Evolutionary conservation across 306 rosid species (phyloP).

Genomic region (Quercus agrifolia): DNA sequence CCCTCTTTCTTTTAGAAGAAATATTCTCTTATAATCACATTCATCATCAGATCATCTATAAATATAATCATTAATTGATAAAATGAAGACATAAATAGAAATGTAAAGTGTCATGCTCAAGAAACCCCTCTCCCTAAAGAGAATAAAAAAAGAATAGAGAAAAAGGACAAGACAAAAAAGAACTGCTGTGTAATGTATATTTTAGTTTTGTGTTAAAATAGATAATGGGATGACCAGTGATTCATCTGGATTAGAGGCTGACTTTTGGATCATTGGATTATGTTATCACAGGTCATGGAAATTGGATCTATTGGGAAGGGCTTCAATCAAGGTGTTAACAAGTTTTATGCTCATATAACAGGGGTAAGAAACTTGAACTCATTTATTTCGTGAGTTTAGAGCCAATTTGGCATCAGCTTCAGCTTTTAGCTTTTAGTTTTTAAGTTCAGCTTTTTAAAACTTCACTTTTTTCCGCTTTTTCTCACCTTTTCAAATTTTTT

Average conservation of each 20-base stretch:
- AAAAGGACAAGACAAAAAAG: too few relatives aligned
- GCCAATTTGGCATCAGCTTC: too few relatives aligned
- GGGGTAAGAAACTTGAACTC: slow-evolving; percentile 56
- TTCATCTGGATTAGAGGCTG: slow-evolving; percentile 7
- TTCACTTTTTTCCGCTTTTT: too few relatives aligned
- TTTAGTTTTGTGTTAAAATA: not conserved
- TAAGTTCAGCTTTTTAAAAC: too few relatives aligned
- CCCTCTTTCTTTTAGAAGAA: not conserved
- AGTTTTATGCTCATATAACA: slow-evolving; percentile 60
- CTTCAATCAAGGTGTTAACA: slow-evolving; percentile 49
- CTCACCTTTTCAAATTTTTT: too few relatives aligned
- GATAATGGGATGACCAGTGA: not conserved
- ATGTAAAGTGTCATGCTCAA: not conserved
- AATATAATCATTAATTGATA: not conserved
- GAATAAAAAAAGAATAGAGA: too few relatives aligned
- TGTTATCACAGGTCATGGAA: slow-evolving; percentile 57
- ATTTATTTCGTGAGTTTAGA: slow-evolving; percentile 9
- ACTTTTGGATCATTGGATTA: slow-evolving; percentile 13
- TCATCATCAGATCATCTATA: too few relatives aligned
- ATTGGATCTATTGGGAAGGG: slow-evolving; percentile 87
- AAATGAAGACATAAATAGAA: too few relatives aligned
- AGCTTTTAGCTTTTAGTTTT: too few relatives aligned
- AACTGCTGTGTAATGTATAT: not conserved
- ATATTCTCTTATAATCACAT: not conserved
- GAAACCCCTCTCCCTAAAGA: too few relatives aligned